A percentile compares a stretch with the other conserved stretches of the same genome.
These are phyloP conservation scores for Eugenia klotzschiana DNA, from an alignment of 441 rosid species.

Conservation along the genomic window DNA sequence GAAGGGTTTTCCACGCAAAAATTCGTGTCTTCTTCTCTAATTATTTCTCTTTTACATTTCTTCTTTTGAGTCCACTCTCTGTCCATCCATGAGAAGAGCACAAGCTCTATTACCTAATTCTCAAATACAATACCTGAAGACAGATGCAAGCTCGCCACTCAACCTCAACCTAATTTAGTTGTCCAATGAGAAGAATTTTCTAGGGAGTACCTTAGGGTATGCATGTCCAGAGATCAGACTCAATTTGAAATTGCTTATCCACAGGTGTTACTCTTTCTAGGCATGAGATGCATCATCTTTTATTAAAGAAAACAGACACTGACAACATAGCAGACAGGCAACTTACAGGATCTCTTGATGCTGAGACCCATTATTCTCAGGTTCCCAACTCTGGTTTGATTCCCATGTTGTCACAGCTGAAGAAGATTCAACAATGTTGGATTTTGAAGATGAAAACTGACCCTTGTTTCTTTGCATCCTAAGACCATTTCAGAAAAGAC, in stretches of 20 bases:
- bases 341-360: neutral
- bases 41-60: neutral
- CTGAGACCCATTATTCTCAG: neutral
- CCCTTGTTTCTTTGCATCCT: constrained; percentile 27
- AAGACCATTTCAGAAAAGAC: neutral
- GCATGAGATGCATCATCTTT: neutral
- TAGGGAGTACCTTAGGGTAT: neutral
- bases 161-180: neutral
- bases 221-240: neutral
- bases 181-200: neutral
- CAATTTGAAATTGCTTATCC: neutral
- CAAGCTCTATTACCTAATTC: neutral
- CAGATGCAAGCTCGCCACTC: neutral
- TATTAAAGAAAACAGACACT: neutral
- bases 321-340: neutral
- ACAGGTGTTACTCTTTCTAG: neutral
- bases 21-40: neutral
- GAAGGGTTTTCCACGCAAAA: neutral
- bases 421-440: constrained; percentile 12
- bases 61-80: neutral
- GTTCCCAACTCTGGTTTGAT: neutral
- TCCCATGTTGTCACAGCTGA: neutral
- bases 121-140: neutral
- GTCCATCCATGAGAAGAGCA: neutral
- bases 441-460: constrained; percentile 16